Base-by-base conservation (phyloP, 768 basidiomycete species). In the Tricholoma hemisulphureum region DNA sequence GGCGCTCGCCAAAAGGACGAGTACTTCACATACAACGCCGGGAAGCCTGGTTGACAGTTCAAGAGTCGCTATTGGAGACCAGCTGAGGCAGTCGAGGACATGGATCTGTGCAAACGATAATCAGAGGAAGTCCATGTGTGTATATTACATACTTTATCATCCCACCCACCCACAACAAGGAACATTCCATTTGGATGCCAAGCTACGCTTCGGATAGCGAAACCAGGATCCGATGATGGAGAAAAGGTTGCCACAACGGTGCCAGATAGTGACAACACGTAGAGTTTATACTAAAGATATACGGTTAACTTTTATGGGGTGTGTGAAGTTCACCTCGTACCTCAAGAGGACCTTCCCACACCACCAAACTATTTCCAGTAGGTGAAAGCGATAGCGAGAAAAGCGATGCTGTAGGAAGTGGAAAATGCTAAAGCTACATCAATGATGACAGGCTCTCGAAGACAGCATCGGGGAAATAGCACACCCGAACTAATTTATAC, bases 121-220 rank as follows among this genome's bases (percentile, higher is more conserved):
- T 49, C 26, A 49, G 16, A 28, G 26, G 29, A 10, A 49, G 3
- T 26, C 18, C 16, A 29, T 18, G 6, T 28, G 28, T 13, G 7
- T 48, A n/a, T 18, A 55, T 29, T 32, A 62, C 74, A 39, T 55
- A 89, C 93, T 73, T 89, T 92, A 64, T 95, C 93, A 71, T 95
- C 93, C 85, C 89, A 95, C 10, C 95, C 95, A 11, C 85, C 87
- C 0, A 95, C 78, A 2, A 87, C 89, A 8, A 97, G 74, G 68
- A 90, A 95, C 65, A 83, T 77, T 4, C 94, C 92, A 55, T 78
- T 88, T 3, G 94, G 95, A 71, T 95, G 91, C 95, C 95, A 98
- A 18, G 82, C 74, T 1, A 88, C 86, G 58, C 75, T 77, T 9
- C 93, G 83, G 41, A 97, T 85, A 6, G 95, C 95, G 56, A 95